Percentiles rank a stretch among this genome's conserved stretches.
phyloP scores from a whole-genome alignment of 352 stramenopile genomes.

The Globisporangium cederbergense region DNA sequence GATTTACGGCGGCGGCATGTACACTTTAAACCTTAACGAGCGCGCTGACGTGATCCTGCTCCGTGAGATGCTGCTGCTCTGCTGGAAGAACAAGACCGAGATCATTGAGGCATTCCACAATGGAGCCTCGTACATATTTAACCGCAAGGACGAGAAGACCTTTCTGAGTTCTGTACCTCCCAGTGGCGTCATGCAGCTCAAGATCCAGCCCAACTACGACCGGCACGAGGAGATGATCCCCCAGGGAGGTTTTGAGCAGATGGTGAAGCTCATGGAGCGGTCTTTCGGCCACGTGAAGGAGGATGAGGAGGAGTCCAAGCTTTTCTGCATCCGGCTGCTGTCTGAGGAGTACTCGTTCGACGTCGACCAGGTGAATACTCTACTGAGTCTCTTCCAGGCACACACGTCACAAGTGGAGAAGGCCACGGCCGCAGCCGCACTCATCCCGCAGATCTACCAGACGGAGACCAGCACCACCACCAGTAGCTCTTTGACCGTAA shows the following conservation, averaged over 20 bases:
- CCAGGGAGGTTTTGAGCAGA: slow-evolving; percentile 30
- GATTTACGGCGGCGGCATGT: slow-evolving; percentile 45
- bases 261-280: slow-evolving; percentile 35
- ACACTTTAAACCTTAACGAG: slow-evolving; percentile 53
- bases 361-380: slow-evolving; percentile 45
- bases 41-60: slow-evolving; percentile 48
- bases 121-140: slow-evolving; percentile 40
- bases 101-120: slow-evolving; percentile 51
- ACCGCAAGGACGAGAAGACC: slow-evolving; percentile 55
- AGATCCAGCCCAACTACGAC: slow-evolving; percentile 60
- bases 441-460: slow-evolving; percentile 65
- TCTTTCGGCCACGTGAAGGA: slow-evolving; percentile 44
- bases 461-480: slow-evolving; percentile 7
- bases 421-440: slow-evolving; percentile 45
- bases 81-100: slow-evolving; percentile 54
- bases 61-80: slow-evolving; percentile 51
- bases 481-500: not conserved
- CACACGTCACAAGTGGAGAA: slow-evolving; percentile 74
- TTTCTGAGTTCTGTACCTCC: slow-evolving; percentile 36
- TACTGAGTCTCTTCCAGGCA: slow-evolving; percentile 56
- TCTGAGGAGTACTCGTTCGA: slow-evolving; percentile 63
- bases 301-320: slow-evolving; percentile 52
- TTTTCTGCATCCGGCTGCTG: slow-evolving; percentile 60
- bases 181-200: slow-evolving; percentile 46
- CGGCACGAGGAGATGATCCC: slow-evolving; percentile 52